Evolutionary conservation across 2,329 filamentous ascomycete species (phyloP).

Genomic region (Colletotrichum ledebouriae): DNA sequence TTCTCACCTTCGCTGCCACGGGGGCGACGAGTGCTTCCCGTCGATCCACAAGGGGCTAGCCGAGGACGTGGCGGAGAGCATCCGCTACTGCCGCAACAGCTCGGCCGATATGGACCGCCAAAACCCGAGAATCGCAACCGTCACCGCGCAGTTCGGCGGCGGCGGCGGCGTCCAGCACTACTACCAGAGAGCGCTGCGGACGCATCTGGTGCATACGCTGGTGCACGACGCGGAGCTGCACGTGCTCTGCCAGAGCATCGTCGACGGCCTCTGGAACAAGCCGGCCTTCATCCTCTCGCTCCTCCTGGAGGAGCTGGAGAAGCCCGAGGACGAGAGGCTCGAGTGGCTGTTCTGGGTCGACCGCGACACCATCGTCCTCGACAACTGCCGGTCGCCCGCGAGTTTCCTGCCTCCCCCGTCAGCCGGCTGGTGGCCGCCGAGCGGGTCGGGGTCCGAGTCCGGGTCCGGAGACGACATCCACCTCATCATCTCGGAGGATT

Average conservation of each 20-base stretch:
- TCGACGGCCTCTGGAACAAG: slow-evolving; percentile 54
- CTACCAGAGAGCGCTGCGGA: slow-evolving; percentile 48
- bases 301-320: slow-evolving; percentile 42
- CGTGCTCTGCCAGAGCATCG: slow-evolving; percentile 50
- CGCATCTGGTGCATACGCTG: slow-evolving; percentile 52
- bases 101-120: neutral
- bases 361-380: slow-evolving; percentile 44
- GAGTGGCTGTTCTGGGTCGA: slow-evolving; percentile 45
- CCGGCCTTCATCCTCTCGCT: slow-evolving; percentile 55
- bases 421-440: neutral
- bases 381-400: slow-evolving; percentile 36
- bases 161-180: neutral
- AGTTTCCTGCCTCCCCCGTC: slow-evolving; percentile 38
- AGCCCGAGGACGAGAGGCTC: slow-evolving; percentile 34
- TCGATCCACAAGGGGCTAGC: neutral
- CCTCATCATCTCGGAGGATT: slow-evolving; percentile 40
- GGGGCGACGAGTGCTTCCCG: neutral
- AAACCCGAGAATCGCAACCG: slow-evolving; percentile 20
- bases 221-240: slow-evolving; percentile 49
- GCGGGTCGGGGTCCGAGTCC: neutral
- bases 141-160: slow-evolving; percentile 35
- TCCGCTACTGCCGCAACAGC: slow-evolving; percentile 1
- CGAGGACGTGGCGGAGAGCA: neutral
- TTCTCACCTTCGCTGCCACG: slow-evolving; percentile 9
- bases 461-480: slow-evolving; percentile 13